Percentiles rank a stretch among this genome's conserved stretches.
Evolutionary conservation across 2,329 filamentous ascomycete species (phyloP).

Genomic region (Verticillium zaregamsianum): DNA sequence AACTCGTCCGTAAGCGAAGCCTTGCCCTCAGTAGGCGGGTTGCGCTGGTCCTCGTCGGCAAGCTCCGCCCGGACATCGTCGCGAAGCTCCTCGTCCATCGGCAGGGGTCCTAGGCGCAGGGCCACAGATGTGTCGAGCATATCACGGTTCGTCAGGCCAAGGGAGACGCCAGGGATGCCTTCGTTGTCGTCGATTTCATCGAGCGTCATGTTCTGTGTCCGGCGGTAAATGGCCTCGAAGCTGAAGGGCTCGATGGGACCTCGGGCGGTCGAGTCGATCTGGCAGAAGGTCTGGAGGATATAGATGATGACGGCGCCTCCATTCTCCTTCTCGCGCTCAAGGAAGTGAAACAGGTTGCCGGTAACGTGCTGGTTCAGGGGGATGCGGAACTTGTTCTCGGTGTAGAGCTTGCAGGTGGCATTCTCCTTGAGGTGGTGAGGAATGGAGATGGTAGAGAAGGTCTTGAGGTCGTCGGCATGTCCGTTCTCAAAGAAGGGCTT

Average conservation of each 20-base stretch:
- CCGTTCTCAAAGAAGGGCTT: slow-evolving; percentile 67
- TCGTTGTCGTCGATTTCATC: slow-evolving; percentile 61
- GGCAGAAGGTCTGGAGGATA: slow-evolving; percentile 61
- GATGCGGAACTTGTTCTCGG: slow-evolving; percentile 81
- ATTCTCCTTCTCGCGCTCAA: slow-evolving; percentile 80
- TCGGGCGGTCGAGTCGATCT: slow-evolving; percentile 53
- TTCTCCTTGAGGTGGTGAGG: slow-evolving; percentile 78
- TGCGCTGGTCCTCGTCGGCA: slow-evolving; percentile 75
- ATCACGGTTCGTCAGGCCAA: slow-evolving; percentile 57
- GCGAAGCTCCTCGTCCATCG: slow-evolving; percentile 77
- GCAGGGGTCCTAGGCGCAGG: slow-evolving; percentile 75
- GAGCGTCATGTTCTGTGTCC: slow-evolving; percentile 56
- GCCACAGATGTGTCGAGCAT: slow-evolving; percentile 51
- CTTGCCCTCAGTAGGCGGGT: slow-evolving; percentile 67
- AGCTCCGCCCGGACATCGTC: slow-evolving; percentile 85
- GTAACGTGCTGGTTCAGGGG: slow-evolving; percentile 84
- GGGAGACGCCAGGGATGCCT: slow-evolving; percentile 60
- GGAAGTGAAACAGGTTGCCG: slow-evolving; percentile 77
- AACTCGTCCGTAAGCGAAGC: slow-evolving; percentile 81
- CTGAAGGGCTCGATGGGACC: slow-evolving; percentile 62
- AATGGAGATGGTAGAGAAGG: slow-evolving; percentile 68
- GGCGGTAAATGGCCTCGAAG: slow-evolving; percentile 56
- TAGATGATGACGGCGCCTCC: slow-evolving; percentile 75
- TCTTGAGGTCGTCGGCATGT: slow-evolving; percentile 75
- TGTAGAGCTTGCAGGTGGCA: slow-evolving; percentile 73